A percentile compares a stretch with the other conserved stretches of the same genome.
phyloP scores from a whole-genome alignment of 2,329 filamentous ascomycete species.

The Hypoxylon sp. region DNA sequence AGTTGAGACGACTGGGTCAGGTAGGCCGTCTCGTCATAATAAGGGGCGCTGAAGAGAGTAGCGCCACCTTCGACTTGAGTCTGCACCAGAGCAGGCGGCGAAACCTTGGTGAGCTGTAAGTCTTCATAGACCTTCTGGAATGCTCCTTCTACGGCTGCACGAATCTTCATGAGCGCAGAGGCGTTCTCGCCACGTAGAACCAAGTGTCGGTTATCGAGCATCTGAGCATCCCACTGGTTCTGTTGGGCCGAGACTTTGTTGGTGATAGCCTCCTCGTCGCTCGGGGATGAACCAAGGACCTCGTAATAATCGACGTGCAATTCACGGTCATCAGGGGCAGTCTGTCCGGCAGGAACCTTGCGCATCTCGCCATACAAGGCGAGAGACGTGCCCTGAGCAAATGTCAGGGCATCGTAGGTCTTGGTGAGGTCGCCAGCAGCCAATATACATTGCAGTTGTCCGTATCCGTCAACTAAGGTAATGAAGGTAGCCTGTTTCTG shows the following conservation, averaged over 20 bases:
- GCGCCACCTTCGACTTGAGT: constrained; percentile 94
- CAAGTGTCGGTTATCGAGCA: constrained; percentile 87
- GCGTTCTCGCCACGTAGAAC: constrained; percentile 87
- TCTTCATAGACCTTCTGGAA: constrained; percentile 87
- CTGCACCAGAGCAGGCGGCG: constrained; percentile 91
- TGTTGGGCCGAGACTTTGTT: constrained; percentile 72
- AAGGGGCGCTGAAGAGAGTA: constrained; percentile 90
- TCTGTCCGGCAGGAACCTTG: constrained; percentile 81
- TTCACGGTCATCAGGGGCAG: constrained; percentile 87
- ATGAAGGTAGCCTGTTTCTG: constrained; percentile 92
- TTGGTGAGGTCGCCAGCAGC: constrained; percentile 83
- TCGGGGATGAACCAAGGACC: constrained; percentile 83
- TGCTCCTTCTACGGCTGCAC: constrained; percentile 83
- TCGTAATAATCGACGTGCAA: constrained; percentile 91
- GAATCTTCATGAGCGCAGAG: constrained; percentile 89
- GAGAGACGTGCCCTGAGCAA: constrained; percentile 90
- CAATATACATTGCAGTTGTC: constrained; percentile 87
- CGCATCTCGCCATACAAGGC: constrained; percentile 87
- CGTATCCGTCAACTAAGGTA: constrained; percentile 87
- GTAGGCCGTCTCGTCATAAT: constrained; percentile 92
- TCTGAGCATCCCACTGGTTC: constrained; percentile 70
- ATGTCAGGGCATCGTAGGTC: constrained; percentile 90
- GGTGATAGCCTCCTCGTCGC: constrained; percentile 92
- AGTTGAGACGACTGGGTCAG: constrained; percentile 97
- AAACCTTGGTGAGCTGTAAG: constrained; percentile 83